Conservation (phyloP, 768 basidiomycete genomes). For the Piloderma croceum region DNA sequence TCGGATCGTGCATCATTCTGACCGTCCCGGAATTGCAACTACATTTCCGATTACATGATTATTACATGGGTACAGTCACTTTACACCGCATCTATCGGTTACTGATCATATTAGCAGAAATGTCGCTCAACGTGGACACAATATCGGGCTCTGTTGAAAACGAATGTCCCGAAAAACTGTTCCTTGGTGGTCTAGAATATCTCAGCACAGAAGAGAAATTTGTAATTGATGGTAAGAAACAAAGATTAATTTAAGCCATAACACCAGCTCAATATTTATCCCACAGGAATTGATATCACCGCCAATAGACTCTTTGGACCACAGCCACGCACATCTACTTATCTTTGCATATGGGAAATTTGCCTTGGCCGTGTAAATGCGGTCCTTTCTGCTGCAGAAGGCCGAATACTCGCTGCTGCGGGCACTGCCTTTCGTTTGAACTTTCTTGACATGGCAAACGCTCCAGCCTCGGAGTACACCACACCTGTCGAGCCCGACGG, state of each 20-base stretch:
- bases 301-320: slow-evolving; percentile 89
- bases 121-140: slow-evolving; percentile 69
- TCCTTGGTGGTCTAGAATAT: slow-evolving; percentile 16
- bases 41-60: slow-evolving; percentile 75
- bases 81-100: slow-evolving; percentile 4
- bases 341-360: slow-evolving; percentile 93
- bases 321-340: slow-evolving; percentile 75
- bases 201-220: slow-evolving; percentile 29
- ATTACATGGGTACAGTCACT: slow-evolving; percentile 95
- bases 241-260: too few relatives aligned
- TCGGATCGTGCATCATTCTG: slow-evolving; percentile 53
- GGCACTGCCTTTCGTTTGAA: slow-evolving; percentile 58
- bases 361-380: slow-evolving; percentile 59
- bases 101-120: slow-evolving; percentile 41
- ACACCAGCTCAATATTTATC: too few relatives aligned
- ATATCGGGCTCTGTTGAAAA: slow-evolving; percentile 47
- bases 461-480: slow-evolving; percentile 66
- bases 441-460: slow-evolving; percentile 72
- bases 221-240: slow-evolving; percentile 47
- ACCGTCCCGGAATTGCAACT: slow-evolving; percentile 66
- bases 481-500: slow-evolving; percentile 73
- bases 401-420: slow-evolving; percentile 45
- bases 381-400: slow-evolving; percentile 49
- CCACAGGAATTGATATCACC: slow-evolving; percentile 73
- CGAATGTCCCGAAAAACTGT: slow-evolving; percentile 41